phyloP scores from a whole-genome alignment of 371 early-diverging fungal genomes.

The Mucor indicus region DNA sequence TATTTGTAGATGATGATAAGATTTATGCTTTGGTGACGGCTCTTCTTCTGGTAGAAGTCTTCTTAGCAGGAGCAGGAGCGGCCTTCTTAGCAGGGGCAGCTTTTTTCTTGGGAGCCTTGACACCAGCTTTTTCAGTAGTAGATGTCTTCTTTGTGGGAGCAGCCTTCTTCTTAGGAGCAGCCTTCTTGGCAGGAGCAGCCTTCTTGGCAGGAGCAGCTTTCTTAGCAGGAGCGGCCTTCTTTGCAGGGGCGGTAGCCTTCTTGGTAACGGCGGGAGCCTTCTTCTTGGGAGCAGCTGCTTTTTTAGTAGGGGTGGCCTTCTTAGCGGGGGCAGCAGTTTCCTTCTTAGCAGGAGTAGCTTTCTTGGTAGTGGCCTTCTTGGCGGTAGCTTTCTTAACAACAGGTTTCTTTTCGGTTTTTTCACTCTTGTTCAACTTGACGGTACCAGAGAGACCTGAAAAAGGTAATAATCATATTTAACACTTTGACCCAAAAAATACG shows the following conservation, averaged over 20 bases:
- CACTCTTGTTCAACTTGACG: conserved; percentile 69
- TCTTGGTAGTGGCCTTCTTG: conserved; percentile 44
- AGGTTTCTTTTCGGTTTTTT: conserved; percentile 50
- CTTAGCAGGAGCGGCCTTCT: conserved; percentile 12
- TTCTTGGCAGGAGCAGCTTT: conserved; percentile 4
- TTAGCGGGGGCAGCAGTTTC: conserved; percentile 37
- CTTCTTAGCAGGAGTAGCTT: conserved; percentile 22
- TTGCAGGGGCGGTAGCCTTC: conserved; percentile 32
- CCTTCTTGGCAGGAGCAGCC: conserved; percentile 35
- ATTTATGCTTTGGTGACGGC: neutral
- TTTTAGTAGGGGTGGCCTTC: conserved; percentile 39
- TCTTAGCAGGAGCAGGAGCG: conserved; percentile 24
- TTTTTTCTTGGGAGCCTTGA: conserved; percentile 27
- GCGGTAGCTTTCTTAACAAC: conserved; percentile 36
- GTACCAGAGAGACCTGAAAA: conserved; percentile 57
- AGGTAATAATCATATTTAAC: no score
- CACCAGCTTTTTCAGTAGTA: conserved; percentile 28
- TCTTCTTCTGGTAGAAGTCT: conserved; percentile 17
- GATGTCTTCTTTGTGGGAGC: conserved; percentile 54
- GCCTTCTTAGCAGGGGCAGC: conserved; percentile 24
- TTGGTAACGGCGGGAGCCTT: conserved; percentile 27
- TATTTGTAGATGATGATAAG: no score
- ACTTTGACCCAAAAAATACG: no score
- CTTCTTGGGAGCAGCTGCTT: conserved; percentile 17
- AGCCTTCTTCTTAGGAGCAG: conserved; percentile 47